Evolutionary conservation across 2,329 filamentous ascomycete genomes (phyloP).

Genomic region (Aspergillus sp.): DNA sequence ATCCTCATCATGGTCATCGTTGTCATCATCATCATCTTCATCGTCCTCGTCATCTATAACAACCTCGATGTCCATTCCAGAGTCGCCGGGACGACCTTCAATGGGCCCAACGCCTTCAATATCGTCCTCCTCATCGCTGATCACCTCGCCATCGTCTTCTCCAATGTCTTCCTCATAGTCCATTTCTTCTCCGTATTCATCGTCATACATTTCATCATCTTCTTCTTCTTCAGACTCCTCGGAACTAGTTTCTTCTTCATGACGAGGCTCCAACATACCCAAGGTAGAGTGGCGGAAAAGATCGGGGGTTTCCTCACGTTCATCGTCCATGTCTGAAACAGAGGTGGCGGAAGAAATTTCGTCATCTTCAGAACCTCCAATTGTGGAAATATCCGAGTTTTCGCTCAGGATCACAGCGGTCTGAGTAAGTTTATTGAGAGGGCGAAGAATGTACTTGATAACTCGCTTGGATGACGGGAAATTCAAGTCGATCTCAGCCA

Average conservation of each 20-base stretch:
- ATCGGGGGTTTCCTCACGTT: slow-evolving; percentile 92
- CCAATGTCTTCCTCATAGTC: slow-evolving; percentile 84
- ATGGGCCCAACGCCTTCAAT: slow-evolving; percentile 75
- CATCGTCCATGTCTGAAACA: slow-evolving; percentile 81
- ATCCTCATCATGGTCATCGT: slow-evolving; percentile 58
- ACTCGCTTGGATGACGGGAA: slow-evolving; percentile 91
- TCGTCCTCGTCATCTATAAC: slow-evolving; percentile 77
- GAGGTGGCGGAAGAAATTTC: slow-evolving; percentile 86
- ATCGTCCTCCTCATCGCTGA: slow-evolving; percentile 86
- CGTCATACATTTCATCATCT: slow-evolving; percentile 90
- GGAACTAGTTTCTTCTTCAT: slow-evolving; percentile 78
- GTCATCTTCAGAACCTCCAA: slow-evolving; percentile 74
- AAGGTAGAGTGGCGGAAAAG: slow-evolving; percentile 94
- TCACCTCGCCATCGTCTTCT: slow-evolving; percentile 77
- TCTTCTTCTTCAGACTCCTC: slow-evolving; percentile 67
- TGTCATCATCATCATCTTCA: slow-evolving; percentile 63
- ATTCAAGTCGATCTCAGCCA: slow-evolving; percentile 93
- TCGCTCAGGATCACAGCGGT: slow-evolving; percentile 85
- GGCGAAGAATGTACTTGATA: slow-evolving; percentile 92
- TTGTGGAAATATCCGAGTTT: slow-evolving; percentile 68
- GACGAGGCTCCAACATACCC: slow-evolving; percentile 85
- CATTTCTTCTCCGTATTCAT: slow-evolving; percentile 86
- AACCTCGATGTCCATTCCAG: slow-evolving; percentile 76
- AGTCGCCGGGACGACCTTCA: slow-evolving; percentile 62
- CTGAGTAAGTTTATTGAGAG: slow-evolving; percentile 81